phyloP scores from a whole-genome alignment of 345 rosid genomes.

The Camelina sativa region DNA sequence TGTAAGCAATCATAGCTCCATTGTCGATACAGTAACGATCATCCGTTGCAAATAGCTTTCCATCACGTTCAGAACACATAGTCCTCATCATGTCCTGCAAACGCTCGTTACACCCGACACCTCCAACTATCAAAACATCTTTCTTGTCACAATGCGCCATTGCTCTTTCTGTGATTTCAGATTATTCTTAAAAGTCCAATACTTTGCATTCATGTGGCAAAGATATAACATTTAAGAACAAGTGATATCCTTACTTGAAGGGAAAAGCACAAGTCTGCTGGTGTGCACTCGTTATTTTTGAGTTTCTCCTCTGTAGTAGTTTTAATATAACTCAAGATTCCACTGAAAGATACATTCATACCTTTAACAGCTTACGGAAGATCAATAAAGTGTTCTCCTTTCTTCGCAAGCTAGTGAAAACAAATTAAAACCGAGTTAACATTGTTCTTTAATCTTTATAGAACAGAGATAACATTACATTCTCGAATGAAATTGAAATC shows the following conservation, averaged over 20 bases:
- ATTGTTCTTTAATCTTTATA: conserved; percentile 6
- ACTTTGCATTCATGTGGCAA: not conserved
- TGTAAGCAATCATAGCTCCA: conserved; percentile 99
- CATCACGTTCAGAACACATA: conserved; percentile 93
- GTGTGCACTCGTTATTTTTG: conserved; percentile 78
- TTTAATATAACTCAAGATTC: conserved; percentile 91
- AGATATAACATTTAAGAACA: not conserved
- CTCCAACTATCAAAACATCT: conserved; percentile 92
- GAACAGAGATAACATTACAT: not conserved
- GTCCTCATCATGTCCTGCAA: conserved; percentile 95
- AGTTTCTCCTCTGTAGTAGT: conserved; percentile 84
- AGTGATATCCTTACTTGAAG: conserved; percentile 64
- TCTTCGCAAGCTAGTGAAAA: conserved; percentile 80
- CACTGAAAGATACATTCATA: conserved; percentile 97
- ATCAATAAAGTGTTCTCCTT: conserved; percentile 87
- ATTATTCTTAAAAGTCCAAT: not conserved
- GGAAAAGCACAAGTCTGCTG: conserved; percentile 94
- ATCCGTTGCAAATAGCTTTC: conserved; percentile 81
- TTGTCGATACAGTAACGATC: conserved; percentile 93
- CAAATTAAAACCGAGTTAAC: conserved; percentile 1
- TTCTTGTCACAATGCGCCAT: conserved; percentile 98
- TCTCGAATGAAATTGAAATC: not conserved
- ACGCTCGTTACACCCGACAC: conserved; percentile 95
- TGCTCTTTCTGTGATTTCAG: conserved; percentile 76
- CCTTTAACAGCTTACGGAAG: conserved; percentile 97